Evolutionary conservation across 164 flowering plant genomes (phyloP).

Genomic region (Platanus orientalis): DNA sequence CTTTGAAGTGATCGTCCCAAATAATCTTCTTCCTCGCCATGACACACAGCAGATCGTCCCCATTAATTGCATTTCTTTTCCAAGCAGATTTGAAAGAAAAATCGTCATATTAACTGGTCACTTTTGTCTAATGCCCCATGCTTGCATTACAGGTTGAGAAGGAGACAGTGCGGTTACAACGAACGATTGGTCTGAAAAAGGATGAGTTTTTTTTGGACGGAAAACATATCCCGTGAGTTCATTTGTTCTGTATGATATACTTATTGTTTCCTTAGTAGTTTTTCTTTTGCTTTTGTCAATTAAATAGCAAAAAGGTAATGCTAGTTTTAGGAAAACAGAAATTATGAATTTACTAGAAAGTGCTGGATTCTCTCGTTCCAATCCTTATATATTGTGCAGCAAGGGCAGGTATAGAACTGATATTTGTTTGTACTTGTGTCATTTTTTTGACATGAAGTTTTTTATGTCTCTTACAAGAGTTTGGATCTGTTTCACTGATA

Average conservation of each 20-base stretch:
- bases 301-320: background rate
- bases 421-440: background rate
- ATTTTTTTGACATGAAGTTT: constrained; percentile 1
- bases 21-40: too few species aligned
- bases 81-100: too few species aligned
- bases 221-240: constrained; percentile 88
- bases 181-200: constrained; percentile 88
- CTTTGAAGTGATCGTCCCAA: too few species aligned
- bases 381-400: constrained; percentile 99
- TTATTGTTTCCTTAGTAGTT: background rate
- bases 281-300: background rate
- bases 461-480: background rate
- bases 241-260: background rate
- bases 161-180: constrained; percentile 88
- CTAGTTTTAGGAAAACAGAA: constrained; percentile 79
- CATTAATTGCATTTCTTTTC: too few species aligned
- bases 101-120: too few species aligned
- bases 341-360: constrained; percentile 98
- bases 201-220: constrained; percentile 98
- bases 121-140: background rate
- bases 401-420: constrained; percentile 68
- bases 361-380: constrained; percentile 99
- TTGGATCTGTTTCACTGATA: constrained; percentile 41
- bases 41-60: too few species aligned
- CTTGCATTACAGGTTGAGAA: constrained; percentile 71